phyloP scores from a whole-genome alignment of 805 yeast genomes.

The Saturnispora kantuleensis region DNA sequence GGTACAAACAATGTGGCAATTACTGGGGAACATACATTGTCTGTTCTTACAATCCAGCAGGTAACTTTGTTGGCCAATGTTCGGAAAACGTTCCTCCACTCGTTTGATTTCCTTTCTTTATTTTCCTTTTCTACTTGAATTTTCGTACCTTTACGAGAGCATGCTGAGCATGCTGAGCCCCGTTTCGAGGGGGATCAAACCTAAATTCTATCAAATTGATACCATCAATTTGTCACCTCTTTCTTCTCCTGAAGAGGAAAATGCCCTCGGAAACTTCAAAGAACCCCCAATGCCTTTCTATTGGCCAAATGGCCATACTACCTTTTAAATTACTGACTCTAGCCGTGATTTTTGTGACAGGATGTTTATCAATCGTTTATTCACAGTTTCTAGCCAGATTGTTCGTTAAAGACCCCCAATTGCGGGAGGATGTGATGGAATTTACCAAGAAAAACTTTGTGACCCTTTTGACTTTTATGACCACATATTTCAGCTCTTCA shows the following conservation, averaged over 20 bases:
- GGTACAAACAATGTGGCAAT: constrained; percentile 36
- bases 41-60: constrained; percentile 73
- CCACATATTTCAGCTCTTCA: constrained; percentile 40
- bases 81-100: constrained; percentile 26
- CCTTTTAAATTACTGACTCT: constrained; percentile 15
- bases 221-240: neutral
- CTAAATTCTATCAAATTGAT: neutral
- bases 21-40: constrained; percentile 51
- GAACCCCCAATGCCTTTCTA: neutral
- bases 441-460: constrained; percentile 52
- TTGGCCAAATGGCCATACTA: neutral
- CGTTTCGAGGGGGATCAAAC: too few relatives aligned
- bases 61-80: constrained; percentile 50
- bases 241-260: too few relatives aligned
- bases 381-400: constrained; percentile 35
- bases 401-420: constrained; percentile 24
- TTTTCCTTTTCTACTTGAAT: neutral
- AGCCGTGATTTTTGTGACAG: constrained; percentile 24
- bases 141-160: neutral
- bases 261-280: too few relatives aligned
- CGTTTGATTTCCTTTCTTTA: constrained; percentile 4
- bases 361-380: constrained; percentile 34
- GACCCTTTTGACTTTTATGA: constrained; percentile 39
- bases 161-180: too few relatives aligned
- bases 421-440: constrained; percentile 35